These are phyloP conservation scores for Aspergillus puulaauensis DNA, from an alignment of 2,329 filamentous ascomycete species.

Conservation along the genomic window DNA sequence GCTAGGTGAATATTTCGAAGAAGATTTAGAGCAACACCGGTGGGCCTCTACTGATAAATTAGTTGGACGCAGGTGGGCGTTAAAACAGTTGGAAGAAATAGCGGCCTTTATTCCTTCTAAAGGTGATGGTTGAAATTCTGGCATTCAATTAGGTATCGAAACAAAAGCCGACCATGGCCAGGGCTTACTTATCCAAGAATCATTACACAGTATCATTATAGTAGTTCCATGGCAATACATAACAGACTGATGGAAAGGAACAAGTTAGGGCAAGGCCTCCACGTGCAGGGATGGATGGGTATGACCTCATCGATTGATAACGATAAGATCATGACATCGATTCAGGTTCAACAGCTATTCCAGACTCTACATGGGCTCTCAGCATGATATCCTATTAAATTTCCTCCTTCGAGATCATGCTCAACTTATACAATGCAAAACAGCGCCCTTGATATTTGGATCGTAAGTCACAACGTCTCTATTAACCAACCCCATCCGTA, in stretches of 20 bases:
- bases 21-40: no score
- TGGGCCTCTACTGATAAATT: background rate
- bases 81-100: background rate
- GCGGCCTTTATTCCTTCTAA: background rate
- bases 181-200: no score
- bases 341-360: background rate
- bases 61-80: background rate
- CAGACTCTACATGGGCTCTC: background rate
- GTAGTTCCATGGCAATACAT: no score
- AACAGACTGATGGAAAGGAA: no score
- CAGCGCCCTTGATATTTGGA: conserved; percentile 57
- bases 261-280: background rate
- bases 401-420: background rate
- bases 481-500: background rate
- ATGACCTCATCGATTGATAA: conserved; percentile 9
- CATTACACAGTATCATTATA: no score
- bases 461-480: conserved; percentile 44
- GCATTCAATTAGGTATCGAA: no score
- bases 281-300: background rate
- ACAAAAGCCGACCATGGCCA: no score
- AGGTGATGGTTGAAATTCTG: no score
- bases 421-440: conserved; percentile 17
- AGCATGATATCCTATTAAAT: background rate
- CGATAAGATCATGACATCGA: background rate
- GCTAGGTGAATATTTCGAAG: background rate